phyloP scores from a whole-genome alignment of 2,329 filamentous ascomycete species.

The Ophiostoma triangulosporum region DNA sequence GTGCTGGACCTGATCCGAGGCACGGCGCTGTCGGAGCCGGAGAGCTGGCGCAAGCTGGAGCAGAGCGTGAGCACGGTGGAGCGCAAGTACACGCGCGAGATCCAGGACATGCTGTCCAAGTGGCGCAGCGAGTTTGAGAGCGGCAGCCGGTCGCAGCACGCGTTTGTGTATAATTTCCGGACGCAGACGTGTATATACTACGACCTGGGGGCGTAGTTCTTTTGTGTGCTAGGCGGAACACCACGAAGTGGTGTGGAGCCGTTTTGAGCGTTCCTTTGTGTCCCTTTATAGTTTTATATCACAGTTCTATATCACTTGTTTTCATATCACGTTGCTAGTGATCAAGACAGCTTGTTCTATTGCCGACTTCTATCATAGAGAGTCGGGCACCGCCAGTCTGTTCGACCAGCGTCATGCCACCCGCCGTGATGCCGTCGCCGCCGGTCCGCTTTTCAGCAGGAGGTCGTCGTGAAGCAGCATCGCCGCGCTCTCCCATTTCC shows the following conservation, averaged over 20 bases:
- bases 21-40: constrained; percentile 63
- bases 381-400: neutral
- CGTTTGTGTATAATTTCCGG: constrained; percentile 85
- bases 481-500: no score
- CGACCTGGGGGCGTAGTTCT: constrained; percentile 42
- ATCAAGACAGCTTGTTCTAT: neutral
- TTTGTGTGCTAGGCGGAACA: neutral
- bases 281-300: neutral
- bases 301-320: neutral
- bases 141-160: constrained; percentile 42
- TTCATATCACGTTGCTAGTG: neutral
- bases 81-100: constrained; percentile 67
- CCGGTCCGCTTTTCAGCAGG: neutral
- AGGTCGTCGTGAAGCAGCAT: no score
- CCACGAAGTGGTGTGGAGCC: no score
- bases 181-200: constrained; percentile 78
- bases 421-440: neutral
- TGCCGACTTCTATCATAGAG: neutral
- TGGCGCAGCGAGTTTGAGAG: constrained; percentile 46
- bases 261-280: neutral
- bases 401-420: neutral
- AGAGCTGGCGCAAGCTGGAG: constrained; percentile 72
- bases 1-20: constrained; percentile 63
- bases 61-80: constrained; percentile 66
- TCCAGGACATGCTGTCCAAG: constrained; percentile 60